These are phyloP conservation scores for Sporisorium iseilematis-ciliati DNA, from an alignment of 1,284 basidiomycete genomes.

Conservation along the genomic window DNA sequence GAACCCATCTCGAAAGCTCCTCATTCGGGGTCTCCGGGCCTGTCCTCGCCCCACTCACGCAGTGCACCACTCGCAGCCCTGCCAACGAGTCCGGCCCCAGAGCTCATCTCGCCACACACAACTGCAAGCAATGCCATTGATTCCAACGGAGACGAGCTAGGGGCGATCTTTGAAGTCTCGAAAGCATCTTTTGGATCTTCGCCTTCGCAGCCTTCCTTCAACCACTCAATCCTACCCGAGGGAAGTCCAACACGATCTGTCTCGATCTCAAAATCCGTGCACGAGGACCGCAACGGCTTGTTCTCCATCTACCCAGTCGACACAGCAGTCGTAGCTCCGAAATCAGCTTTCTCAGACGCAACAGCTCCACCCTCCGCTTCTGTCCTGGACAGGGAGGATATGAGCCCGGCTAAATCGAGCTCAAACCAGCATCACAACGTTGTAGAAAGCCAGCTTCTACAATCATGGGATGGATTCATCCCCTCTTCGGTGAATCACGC, in stretches of 20 bases:
- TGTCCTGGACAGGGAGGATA: neutral
- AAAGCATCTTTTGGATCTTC: neutral
- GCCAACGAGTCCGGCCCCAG: neutral
- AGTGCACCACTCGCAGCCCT: neutral
- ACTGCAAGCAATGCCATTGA: neutral
- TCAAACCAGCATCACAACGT: neutral
- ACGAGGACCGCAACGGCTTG: neutral
- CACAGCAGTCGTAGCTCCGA: neutral
- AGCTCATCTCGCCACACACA: neutral
- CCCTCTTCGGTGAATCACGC: neutral
- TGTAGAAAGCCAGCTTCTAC: neutral
- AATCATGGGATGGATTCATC: neutral
- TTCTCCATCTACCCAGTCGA: neutral
- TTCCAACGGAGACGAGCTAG: neutral
- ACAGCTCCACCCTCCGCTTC: neutral
- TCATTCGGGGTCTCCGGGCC: neutral
- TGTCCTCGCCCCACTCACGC: neutral
- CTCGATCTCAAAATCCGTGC: neutral
- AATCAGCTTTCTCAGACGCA: conserved; percentile 1
- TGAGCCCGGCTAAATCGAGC: neutral
- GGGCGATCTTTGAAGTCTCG: neutral
- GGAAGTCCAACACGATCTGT: neutral
- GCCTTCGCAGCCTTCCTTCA: neutral
- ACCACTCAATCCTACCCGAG: neutral
- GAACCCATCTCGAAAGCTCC: neutral